A percentile compares a stretch with the other conserved stretches of the same genome.
Evolutionary conservation across 768 basidiomycete species (phyloP).

Genomic region (Kwoniella europaea): DNA sequence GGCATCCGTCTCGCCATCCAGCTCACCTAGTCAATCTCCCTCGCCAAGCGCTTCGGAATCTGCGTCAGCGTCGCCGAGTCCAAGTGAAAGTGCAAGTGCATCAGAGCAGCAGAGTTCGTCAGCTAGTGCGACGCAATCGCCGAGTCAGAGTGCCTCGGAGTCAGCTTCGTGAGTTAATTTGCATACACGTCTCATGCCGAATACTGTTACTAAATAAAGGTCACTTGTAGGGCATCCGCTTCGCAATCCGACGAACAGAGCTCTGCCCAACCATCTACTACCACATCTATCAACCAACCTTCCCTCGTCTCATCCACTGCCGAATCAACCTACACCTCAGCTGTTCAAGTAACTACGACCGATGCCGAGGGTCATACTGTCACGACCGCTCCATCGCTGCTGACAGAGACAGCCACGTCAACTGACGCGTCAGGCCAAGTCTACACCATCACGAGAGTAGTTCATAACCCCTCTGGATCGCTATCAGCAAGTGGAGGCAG

Average conservation of each 20-base stretch:
- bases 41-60: slow-evolving; percentile 16
- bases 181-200: not conserved
- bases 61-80: slow-evolving; percentile 18
- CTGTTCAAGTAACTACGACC: slow-evolving; percentile 50
- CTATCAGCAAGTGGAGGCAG: slow-evolving; percentile 23
- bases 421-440: slow-evolving; percentile 53
- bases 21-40: slow-evolving; percentile 16
- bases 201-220: not conserved
- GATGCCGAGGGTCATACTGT: slow-evolving; percentile 40
- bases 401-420: slow-evolving; percentile 46
- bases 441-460: slow-evolving; percentile 55
- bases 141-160: slow-evolving; percentile 16
- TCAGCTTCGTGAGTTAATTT: slow-evolving; percentile 8
- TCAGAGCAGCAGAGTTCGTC: slow-evolving; percentile 20
- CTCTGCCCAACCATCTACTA: slow-evolving; percentile 7
- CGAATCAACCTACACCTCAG: slow-evolving; percentile 40
- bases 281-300: slow-evolving; percentile 4
- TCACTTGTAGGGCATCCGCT: not conserved
- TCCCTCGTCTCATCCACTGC: slow-evolving; percentile 18
- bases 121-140: slow-evolving; percentile 15
- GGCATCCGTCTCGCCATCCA: slow-evolving; percentile 7
- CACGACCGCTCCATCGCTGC: slow-evolving; percentile 50
- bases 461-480: slow-evolving; percentile 49
- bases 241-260: slow-evolving; percentile 1
- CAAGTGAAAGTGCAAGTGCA: slow-evolving; percentile 18